A percentile compares a stretch with the other conserved stretches of the same genome.
Evolutionary conservation across 495 filamentous ascomycete species (phyloP).

Genomic region (Clavariopsis aquatica): DNA sequence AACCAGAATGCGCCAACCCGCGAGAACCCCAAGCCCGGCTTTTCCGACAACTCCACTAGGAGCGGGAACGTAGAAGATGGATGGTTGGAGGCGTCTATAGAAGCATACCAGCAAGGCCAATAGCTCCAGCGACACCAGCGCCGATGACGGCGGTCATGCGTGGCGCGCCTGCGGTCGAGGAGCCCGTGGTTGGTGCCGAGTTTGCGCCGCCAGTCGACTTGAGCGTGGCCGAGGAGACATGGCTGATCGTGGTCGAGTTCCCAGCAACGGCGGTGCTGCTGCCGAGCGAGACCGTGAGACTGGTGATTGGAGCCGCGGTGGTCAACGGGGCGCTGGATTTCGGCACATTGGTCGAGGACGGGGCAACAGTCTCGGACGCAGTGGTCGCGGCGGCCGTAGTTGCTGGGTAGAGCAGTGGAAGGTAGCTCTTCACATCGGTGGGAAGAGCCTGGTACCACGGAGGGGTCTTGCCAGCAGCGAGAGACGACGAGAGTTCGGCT

Average conservation of each 20-base stretch:
- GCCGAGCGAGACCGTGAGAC: neutral
- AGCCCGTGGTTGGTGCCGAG: conserved; percentile 13
- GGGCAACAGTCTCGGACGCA: neutral
- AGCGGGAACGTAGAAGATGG: neutral
- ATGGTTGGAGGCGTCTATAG: conserved; percentile 36
- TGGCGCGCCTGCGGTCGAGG: conserved; percentile 39
- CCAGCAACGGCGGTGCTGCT: conserved; percentile 1
- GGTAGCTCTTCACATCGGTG: conserved; percentile 36
- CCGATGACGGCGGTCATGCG: conserved; percentile 43
- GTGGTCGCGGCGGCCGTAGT: conserved; percentile 13
- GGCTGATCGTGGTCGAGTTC: conserved; percentile 23
- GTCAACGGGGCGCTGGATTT: neutral
- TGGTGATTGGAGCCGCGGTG: conserved; percentile 1
- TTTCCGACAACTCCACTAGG: neutral
- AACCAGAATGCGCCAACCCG: conserved; percentile 22
- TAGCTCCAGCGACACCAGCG: conserved; percentile 42
- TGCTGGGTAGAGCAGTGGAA: conserved; percentile 27
- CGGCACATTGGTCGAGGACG: neutral
- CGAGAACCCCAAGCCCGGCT: neutral
- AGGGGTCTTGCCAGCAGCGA: conserved; percentile 33
- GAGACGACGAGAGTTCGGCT: conserved; percentile 21
- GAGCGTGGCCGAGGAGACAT: conserved; percentile 23
- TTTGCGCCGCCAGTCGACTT: conserved; percentile 21
- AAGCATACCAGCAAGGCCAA: conserved; percentile 46
- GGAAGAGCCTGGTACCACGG: conserved; percentile 38